phyloP scores from a whole-genome alignment of 2,329 filamentous ascomycete species.

The Blastomyces percursus region DNA sequence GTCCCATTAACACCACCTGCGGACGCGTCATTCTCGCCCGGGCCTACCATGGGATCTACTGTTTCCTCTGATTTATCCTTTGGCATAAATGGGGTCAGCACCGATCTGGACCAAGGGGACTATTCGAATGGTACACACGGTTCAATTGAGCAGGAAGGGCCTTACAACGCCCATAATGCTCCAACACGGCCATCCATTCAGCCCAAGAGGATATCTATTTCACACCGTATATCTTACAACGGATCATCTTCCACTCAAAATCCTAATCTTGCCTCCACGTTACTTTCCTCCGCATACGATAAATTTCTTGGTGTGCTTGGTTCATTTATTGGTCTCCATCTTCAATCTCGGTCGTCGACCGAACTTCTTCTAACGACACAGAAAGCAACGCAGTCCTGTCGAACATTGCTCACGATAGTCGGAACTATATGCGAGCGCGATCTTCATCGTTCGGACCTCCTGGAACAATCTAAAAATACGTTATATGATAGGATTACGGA shows the following conservation, averaged over 20 bases:
- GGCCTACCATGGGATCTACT: neutral
- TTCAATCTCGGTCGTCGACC: conserved; percentile 81
- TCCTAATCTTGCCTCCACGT: conserved; percentile 70
- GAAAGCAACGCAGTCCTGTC: conserved; percentile 71
- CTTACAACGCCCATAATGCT: conserved; percentile 18
- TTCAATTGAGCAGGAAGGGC: conserved; percentile 15
- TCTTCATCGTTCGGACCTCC: conserved; percentile 51
- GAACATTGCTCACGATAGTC: conserved; percentile 65
- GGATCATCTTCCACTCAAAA: conserved; percentile 54
- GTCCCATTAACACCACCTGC: conserved; percentile 30
- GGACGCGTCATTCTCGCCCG: conserved; percentile 24
- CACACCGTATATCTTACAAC: conserved; percentile 69
- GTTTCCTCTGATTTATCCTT: neutral
- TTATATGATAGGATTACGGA: conserved; percentile 74
- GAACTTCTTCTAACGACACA: conserved; percentile 74
- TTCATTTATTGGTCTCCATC: conserved; percentile 84
- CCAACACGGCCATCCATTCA: conserved; percentile 26
- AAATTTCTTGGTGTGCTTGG: conserved; percentile 81
- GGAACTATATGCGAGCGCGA: conserved; percentile 74
- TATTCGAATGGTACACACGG: conserved; percentile 15
- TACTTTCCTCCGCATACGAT: conserved; percentile 70
- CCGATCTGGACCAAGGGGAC: neutral
- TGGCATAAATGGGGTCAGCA: neutral
- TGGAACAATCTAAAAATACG: conserved; percentile 58
- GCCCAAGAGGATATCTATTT: conserved; percentile 41